These are phyloP conservation scores for Suillus hirtellus DNA, from an alignment of 768 basidiomycete species.

Conservation along the genomic window DNA sequence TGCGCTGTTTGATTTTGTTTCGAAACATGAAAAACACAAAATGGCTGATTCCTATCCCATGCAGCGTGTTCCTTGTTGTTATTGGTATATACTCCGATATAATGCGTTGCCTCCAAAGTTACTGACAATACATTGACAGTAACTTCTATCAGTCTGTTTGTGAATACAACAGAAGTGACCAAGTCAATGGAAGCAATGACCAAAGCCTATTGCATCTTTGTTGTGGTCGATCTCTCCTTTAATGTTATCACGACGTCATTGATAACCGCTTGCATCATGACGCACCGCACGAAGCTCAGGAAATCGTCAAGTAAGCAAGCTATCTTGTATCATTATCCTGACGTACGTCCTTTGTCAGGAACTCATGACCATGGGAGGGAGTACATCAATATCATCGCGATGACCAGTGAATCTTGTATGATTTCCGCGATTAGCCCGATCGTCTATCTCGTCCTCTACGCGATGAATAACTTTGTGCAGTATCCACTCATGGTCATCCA, in stretches of 20 bases:
- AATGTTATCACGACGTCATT: slow-evolving; percentile 5
- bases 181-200: not conserved
- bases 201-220: not conserved
- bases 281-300: not conserved
- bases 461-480: slow-evolving; percentile 4
- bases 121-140: not conserved
- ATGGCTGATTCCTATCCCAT: slow-evolving; percentile 2
- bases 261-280: not conserved
- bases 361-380: not conserved
- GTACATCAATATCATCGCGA: slow-evolving; percentile 4
- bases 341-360: not conserved
- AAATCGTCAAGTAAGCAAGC: not conserved
- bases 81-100: slow-evolving; percentile 1
- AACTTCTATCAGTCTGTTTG: not conserved
- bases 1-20: slow-evolving; percentile 1
- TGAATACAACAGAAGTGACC: not conserved
- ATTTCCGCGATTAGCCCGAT: slow-evolving; percentile 11
- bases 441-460: slow-evolving; percentile 8
- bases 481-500: slow-evolving; percentile 10
- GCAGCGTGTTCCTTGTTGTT: not conserved
- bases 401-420: slow-evolving; percentile 9
- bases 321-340: not conserved
- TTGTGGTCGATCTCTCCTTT: not conserved
- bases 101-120: not conserved
- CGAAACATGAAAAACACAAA: not conserved